A percentile compares a stretch with the other conserved stretches of the same genome.
Evolutionary conservation across 2,329 filamentous ascomycete species (phyloP).

Genomic region (Sporothrix pallida): DNA sequence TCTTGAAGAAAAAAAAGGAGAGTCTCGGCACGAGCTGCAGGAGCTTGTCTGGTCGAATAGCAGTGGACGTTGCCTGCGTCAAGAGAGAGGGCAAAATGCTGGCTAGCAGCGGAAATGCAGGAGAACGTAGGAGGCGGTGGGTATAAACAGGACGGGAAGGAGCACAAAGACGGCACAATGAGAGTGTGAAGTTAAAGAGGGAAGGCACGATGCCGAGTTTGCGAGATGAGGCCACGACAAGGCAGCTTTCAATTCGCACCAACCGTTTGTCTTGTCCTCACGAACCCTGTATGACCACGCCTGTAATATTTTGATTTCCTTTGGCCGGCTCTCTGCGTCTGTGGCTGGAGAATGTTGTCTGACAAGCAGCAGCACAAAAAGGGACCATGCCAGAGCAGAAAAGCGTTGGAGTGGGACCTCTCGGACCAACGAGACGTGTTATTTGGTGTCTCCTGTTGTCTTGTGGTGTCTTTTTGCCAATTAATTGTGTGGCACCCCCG

Average conservation of each 20-base stretch:
- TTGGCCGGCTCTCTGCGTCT: background rate
- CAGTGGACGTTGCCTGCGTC: background rate
- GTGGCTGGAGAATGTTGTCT: conserved; percentile 28
- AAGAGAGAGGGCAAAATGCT: conserved; percentile 8
- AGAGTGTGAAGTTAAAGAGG: conserved; percentile 6
- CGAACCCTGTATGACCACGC: conserved; percentile 15
- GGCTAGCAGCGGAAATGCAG: background rate
- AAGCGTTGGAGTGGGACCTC: conserved; percentile 28
- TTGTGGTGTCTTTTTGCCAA: conserved; percentile 5
- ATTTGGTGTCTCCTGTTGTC: no score
- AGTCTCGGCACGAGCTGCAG: background rate
- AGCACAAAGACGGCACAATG: background rate
- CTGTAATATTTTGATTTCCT: conserved; percentile 23
- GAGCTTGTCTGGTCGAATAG: conserved; percentile 7
- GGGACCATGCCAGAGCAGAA: conserved; percentile 20
- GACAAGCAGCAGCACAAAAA: conserved; percentile 22
- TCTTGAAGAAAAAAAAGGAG: conserved; percentile 21
- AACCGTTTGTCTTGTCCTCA: conserved; percentile 20
- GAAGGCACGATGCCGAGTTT: conserved; percentile 28
- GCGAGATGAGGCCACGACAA: conserved; percentile 5
- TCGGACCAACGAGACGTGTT: conserved; percentile 23
- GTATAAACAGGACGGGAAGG: conserved; percentile 3
- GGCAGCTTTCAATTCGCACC: conserved; percentile 7
- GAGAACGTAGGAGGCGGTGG: background rate
- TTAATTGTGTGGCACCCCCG: conserved; percentile 34